Evolutionary conservation across 2,329 filamentous ascomycete species (phyloP), one percentile per base, ranked within the genome.

Genomic region (Plenodomus biglobosus): DNA sequence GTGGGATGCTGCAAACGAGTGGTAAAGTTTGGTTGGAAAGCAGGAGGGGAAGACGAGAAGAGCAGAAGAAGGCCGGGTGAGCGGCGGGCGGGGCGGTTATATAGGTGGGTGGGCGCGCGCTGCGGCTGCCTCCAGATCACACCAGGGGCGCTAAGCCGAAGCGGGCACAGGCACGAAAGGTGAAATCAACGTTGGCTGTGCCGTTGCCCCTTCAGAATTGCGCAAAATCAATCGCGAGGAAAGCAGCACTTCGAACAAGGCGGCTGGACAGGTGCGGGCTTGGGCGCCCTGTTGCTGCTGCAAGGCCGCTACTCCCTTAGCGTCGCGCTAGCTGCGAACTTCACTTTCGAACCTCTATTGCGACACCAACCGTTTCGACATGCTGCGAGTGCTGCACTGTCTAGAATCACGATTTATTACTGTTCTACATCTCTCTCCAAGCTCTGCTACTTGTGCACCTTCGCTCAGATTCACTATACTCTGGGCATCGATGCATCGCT

Each of bases 51-150:
- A 39, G 52, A 50, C 46, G 43, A 53, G 50, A 57, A 56, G 48
- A 52, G 53, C 49, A 50, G 42, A 52, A 53, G 43, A 56, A 40
- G 43, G 38, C 38, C 30, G 45, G 30, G 8, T 35, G 42, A 35
- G 21, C 48, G 38, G 50, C 38, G 51, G 52, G 60, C 54, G 52
- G 48, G 46, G 43, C 37, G 41, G 49, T 48, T 42, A 52, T 50
- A 58, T 65, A 64, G 59, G 60, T 53, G 55, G 55, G 50, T 38
- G 50, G 48, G 37, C 41, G 52, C 50, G 40, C 38, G 49, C 42
- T 32, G 58, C 50, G 59, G 61, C 45, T 59, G 59, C 58, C 59
- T 59, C 56, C 35, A 59, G 56, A 62, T 63, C 61, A 65, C 56
- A 61, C 44, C 40, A 42, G 53, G 38, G 50, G 56, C 61, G 62